A percentile compares a stretch with the other conserved stretches of the same genome.
Evolutionary conservation across 305 asterid genomes (phyloP).

Genomic region (Solanum hybrid): DNA sequence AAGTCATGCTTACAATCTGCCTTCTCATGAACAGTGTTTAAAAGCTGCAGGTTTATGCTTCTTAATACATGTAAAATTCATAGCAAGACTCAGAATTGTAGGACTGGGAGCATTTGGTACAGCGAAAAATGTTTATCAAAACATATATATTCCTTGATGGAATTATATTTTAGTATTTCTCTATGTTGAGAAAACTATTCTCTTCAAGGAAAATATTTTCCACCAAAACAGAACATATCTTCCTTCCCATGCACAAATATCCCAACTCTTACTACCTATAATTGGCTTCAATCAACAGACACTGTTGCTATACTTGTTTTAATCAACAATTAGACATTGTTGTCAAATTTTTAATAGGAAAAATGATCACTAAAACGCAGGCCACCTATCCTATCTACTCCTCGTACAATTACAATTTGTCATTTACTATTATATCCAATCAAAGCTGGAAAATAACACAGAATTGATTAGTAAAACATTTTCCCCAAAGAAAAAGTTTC

Average conservation of each 20-base stretch:
- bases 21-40: background rate
- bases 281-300: background rate
- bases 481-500: background rate
- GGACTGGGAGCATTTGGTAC: background rate
- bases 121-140: background rate
- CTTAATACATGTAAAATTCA: background rate
- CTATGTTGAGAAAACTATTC: background rate
- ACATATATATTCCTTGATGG: background rate
- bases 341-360: background rate
- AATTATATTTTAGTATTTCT: background rate
- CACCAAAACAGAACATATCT: background rate
- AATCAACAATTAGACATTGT: background rate
- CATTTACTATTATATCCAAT: background rate
- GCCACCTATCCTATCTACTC: background rate
- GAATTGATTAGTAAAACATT: background rate
- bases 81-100: background rate
- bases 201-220: background rate
- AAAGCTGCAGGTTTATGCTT: background rate
- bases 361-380: background rate
- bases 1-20: background rate
- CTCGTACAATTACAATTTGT: background rate
- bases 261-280: background rate
- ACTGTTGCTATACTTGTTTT: background rate
- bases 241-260: background rate
- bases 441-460: background rate